Evolutionary conservation across 1,284 basidiomycete genomes (phyloP).

Genomic region (Quambalaria eucalypti): DNA sequence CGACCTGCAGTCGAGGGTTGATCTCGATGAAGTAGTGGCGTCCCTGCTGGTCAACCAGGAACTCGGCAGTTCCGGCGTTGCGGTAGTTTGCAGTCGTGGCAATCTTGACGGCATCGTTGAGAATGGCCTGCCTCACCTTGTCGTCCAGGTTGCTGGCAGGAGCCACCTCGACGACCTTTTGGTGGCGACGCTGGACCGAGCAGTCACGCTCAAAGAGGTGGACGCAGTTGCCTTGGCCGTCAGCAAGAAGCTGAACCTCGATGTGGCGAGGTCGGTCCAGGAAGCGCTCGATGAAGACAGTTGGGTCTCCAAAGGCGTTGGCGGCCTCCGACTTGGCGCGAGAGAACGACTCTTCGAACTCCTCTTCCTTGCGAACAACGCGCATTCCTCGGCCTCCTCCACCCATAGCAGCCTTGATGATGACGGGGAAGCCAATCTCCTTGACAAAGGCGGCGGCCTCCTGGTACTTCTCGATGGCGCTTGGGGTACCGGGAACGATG

Average conservation of each 20-base stretch:
- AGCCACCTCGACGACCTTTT: constrained; percentile 98
- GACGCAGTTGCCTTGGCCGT: constrained; percentile 81
- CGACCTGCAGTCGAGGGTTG: constrained; percentile 39
- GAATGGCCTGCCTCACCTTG: constrained; percentile 76
- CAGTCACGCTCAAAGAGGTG: constrained; percentile 98
- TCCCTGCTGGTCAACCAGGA: constrained; percentile 84
- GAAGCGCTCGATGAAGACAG: constrained; percentile 92
- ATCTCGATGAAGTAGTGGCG: constrained; percentile 97
- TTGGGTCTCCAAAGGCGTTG: constrained; percentile 92
- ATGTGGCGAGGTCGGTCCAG: constrained; percentile 92
- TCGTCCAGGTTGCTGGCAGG: constrained; percentile 90
- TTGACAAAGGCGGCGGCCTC: constrained; percentile 82
- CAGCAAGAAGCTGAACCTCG: constrained; percentile 90
- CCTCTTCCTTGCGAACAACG: constrained; percentile 82
- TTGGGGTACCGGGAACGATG: constrained; percentile 94
- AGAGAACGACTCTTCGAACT: constrained; percentile 82
- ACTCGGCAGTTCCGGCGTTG: constrained; percentile 90
- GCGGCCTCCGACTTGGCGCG: constrained; percentile 91
- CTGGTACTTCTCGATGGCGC: constrained; percentile 72
- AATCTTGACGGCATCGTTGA: constrained; percentile 84
- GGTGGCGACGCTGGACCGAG: constrained; percentile 92
- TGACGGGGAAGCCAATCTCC: constrained; percentile 88
- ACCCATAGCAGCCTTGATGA: constrained; percentile 95
- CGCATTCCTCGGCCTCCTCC: constrained; percentile 98
- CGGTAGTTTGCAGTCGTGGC: constrained; percentile 85